phyloP scores from a whole-genome alignment of 352 stramenopile species.

The Phytophthora melonis region DNA sequence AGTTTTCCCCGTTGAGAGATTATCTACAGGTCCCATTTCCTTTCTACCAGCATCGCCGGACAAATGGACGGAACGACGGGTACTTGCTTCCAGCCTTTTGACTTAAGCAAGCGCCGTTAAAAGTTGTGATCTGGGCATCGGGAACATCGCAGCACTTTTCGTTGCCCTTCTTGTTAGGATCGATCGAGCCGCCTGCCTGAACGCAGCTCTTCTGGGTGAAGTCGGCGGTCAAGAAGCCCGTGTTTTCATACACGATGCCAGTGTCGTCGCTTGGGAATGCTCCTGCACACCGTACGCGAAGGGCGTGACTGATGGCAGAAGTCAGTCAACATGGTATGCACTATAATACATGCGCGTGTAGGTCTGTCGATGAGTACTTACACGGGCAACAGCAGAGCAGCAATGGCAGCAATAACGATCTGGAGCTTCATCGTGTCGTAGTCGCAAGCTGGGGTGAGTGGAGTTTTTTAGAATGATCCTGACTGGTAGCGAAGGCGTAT shows the following conservation, averaged over 20 bases:
- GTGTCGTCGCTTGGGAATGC: too few species aligned
- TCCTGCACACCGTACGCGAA: too few species aligned
- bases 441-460: not conserved
- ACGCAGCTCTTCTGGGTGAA: too few species aligned
- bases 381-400: conserved; percentile 3
- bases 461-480: not conserved
- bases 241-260: too few species aligned
- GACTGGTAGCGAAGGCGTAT: not conserved
- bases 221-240: too few species aligned
- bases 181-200: not conserved
- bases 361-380: not conserved
- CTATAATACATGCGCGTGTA: not conserved
- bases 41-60: not conserved
- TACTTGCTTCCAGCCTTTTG: conserved; percentile 3
- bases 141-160: not conserved
- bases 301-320: too few species aligned
- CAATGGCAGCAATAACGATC: conserved; percentile 1
- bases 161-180: conserved; percentile 2
- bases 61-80: not conserved
- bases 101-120: not conserved
- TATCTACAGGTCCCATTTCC: not conserved
- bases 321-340: too few species aligned
- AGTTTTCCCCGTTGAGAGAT: too few species aligned
- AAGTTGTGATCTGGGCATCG: not conserved
- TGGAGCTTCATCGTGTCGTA: conserved; percentile 5